Conservation (phyloP, 129 eudicot species). For the Chrysanthemum lavandulifolium region DNA sequence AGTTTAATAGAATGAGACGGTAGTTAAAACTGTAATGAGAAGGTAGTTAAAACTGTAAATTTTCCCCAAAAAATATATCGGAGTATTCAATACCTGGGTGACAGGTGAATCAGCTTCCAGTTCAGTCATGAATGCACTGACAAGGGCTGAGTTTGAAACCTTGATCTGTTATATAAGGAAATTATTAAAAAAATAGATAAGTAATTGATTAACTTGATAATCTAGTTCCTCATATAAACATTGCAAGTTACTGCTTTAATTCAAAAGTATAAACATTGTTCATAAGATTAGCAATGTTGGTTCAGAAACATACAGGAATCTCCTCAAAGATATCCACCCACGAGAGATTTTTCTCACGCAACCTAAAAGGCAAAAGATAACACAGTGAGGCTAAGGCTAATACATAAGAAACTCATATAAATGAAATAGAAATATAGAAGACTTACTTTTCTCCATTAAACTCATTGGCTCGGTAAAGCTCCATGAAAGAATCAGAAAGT, state of each 20-base stretch:
- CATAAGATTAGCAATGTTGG: slow-evolving; percentile 8
- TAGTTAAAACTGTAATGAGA: background rate
- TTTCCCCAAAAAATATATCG: background rate
- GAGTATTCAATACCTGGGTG: slow-evolving; percentile 49
- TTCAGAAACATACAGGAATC: slow-evolving; percentile 76
- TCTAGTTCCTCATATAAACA: background rate
- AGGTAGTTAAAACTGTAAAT: background rate
- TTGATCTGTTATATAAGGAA: slow-evolving; percentile 52
- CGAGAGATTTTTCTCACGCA: slow-evolving; percentile 94
- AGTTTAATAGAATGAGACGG: slow-evolving; percentile 1
- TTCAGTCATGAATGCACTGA: slow-evolving; percentile 90
- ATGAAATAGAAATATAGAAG: background rate
- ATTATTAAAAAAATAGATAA: background rate
- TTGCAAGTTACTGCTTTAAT: background rate
- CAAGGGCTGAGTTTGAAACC: slow-evolving; percentile 90
- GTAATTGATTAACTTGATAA: background rate
- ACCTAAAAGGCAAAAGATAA: slow-evolving; percentile 40
- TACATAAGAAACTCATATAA: background rate
- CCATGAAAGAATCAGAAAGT: slow-evolving; percentile 99
- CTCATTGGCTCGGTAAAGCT: slow-evolving; percentile 78
- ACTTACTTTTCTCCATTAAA: slow-evolving; percentile 92
- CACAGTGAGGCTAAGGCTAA: slow-evolving; percentile 5
- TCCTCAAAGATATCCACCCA: slow-evolving; percentile 99
- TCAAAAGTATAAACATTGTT: background rate
- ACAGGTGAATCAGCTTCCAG: slow-evolving; percentile 87